These are phyloP conservation scores for Ophiorrhiza pumila DNA, from an alignment of 257 asterid genomes.

Conservation along the genomic window DNA sequence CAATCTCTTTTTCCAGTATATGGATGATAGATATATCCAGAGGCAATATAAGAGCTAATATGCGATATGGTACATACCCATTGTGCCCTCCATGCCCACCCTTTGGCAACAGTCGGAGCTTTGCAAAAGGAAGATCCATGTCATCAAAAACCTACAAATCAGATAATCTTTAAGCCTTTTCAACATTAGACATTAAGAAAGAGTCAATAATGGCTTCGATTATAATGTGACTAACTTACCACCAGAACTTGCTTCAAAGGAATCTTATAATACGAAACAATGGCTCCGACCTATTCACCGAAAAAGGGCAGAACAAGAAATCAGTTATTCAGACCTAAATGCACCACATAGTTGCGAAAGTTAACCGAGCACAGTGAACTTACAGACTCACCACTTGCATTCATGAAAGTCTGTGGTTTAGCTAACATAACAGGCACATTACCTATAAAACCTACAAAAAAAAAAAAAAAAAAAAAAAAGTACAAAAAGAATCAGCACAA, in stretches of 20 bases:
- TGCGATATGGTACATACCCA: constrained; percentile 43
- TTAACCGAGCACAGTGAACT: constrained; percentile 45
- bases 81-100: constrained; percentile 99
- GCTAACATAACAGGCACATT: constrained; percentile 90
- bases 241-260: constrained; percentile 87
- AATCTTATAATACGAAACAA: constrained; percentile 88
- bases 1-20: too few relatives aligned
- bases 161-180: constrained; percentile 5
- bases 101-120: constrained; percentile 82
- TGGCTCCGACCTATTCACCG: constrained; percentile 65
- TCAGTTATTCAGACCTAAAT: constrained; percentile 4
- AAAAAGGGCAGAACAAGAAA: constrained; percentile 13
- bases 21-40: background rate
- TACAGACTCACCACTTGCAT: constrained; percentile 99
- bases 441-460: constrained; percentile 63
- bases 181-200: background rate
- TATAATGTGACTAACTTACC: constrained; percentile 45
- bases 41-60: background rate
- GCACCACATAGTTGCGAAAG: background rate
- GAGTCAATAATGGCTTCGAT: background rate
- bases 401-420: constrained; percentile 95
- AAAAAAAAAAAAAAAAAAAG: background rate
- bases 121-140: constrained; percentile 88
- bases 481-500: constrained; percentile 2
- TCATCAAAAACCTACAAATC: constrained; percentile 76